Conservation (phyloP, 805 yeast genomes). For the Saccharomycopsis javanensis region DNA sequence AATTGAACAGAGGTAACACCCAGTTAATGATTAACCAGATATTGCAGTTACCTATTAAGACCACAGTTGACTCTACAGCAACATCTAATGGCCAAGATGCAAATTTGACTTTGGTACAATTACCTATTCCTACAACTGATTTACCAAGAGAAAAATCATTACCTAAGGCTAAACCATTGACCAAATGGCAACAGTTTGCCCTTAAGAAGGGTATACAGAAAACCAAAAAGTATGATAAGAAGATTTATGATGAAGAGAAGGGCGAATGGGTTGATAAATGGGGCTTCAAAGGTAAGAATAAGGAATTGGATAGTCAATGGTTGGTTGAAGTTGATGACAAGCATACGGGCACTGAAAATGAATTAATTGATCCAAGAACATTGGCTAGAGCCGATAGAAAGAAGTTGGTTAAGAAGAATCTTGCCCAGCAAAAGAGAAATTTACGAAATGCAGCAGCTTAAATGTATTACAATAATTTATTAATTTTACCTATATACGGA, state of each 20-base stretch:
- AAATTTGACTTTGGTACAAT: conserved; percentile 68
- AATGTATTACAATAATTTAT: neutral
- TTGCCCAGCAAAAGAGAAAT: conserved; percentile 76
- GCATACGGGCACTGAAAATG: conserved; percentile 47
- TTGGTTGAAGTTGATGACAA: conserved; percentile 85
- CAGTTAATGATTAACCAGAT: conserved; percentile 88
- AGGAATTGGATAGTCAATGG: conserved; percentile 85
- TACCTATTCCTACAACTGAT: conserved; percentile 74
- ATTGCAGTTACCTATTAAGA: conserved; percentile 77
- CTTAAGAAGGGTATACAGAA: conserved; percentile 88
- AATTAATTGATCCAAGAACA: conserved; percentile 79
- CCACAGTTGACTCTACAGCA: conserved; percentile 66
- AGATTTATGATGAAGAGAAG: conserved; percentile 78
- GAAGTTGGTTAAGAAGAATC: conserved; percentile 75
- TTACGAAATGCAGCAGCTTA: conserved; percentile 22
- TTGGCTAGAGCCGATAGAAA: conserved; percentile 76
- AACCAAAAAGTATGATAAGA: conserved; percentile 81
- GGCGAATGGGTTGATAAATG: conserved; percentile 98
- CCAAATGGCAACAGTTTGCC: conserved; percentile 97
- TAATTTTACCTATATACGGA: neutral
- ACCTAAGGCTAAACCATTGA: conserved; percentile 85
- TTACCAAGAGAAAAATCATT: conserved; percentile 93
- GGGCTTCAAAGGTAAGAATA: conserved; percentile 95
- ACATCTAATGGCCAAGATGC: conserved; percentile 53
- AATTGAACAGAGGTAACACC: conserved; percentile 79